phyloP scores from a whole-genome alignment of 805 yeast genomes.

The Candida chauliodis region DNA sequence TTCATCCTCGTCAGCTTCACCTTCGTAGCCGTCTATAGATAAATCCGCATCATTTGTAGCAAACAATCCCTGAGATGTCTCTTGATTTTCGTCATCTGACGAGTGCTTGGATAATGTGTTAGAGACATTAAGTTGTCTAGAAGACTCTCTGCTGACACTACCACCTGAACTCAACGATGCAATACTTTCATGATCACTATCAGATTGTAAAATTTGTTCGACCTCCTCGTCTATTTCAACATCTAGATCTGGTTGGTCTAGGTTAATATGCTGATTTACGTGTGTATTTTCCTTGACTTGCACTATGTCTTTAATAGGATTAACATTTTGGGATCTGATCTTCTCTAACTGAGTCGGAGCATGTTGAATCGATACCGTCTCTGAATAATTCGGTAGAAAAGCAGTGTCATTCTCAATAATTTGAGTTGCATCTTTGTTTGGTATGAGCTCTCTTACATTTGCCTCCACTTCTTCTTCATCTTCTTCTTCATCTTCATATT shows the following conservation, averaged over 20 bases:
- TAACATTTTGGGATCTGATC: no score
- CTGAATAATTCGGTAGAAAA: no score
- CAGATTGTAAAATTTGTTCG: constrained; percentile 31
- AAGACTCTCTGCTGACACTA: not conserved
- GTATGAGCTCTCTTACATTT: no score
- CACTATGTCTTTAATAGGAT: no score
- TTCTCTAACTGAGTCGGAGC: no score
- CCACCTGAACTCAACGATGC: no score
- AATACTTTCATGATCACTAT: constrained; percentile 20
- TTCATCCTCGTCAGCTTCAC: constrained; percentile 6
- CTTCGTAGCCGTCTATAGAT: constrained; percentile 7
- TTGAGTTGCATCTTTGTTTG: no score
- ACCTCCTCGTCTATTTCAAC: constrained; percentile 9
- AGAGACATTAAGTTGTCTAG: not conserved
- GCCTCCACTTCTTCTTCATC: constrained; percentile 28
- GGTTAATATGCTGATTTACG: no score
- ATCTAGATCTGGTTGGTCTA: no score
- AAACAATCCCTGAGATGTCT: not conserved
- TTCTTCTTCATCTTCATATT: constrained; percentile 11
- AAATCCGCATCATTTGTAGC: constrained; percentile 5
- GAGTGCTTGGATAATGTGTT: not conserved
- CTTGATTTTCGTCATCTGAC: not conserved
- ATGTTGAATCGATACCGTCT: no score
- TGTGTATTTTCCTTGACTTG: no score
- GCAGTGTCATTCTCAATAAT: no score